Evolutionary conservation across 768 basidiomycete genomes (phyloP).

Genomic region (Tricholomella constricta): DNA sequence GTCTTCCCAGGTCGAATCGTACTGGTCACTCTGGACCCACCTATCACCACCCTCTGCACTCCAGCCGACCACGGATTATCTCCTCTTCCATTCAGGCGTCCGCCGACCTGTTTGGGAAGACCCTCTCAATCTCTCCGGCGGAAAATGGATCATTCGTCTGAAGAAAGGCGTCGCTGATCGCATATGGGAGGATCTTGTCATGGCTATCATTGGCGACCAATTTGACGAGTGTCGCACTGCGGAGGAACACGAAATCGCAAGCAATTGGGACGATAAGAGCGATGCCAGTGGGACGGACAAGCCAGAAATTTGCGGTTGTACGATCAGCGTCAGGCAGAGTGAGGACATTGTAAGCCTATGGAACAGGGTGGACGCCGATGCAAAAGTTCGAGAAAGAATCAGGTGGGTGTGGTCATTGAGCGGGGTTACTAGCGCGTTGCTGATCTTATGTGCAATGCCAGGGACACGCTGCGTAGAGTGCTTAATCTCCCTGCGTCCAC

Average conservation of each 20-base stretch:
- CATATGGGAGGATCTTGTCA: slow-evolving; percentile 86
- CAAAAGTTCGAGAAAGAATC: slow-evolving; percentile 77
- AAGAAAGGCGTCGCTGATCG: slow-evolving; percentile 90
- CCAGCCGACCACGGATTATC: slow-evolving; percentile 89
- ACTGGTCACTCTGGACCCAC: slow-evolving; percentile 94
- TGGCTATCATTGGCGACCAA: slow-evolving; percentile 88
- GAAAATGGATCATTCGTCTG: slow-evolving; percentile 94
- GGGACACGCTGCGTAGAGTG: slow-evolving; percentile 78
- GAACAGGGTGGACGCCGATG: slow-evolving; percentile 83
- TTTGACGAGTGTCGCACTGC: slow-evolving; percentile 67
- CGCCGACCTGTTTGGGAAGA: slow-evolving; percentile 97
- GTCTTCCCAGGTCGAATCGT: slow-evolving; percentile 77
- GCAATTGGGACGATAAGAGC: slow-evolving; percentile 37
- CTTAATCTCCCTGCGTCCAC: slow-evolving; percentile 77
- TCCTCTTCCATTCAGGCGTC: slow-evolving; percentile 85
- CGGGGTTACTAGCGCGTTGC: neutral
- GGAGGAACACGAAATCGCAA: slow-evolving; percentile 27
- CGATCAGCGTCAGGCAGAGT: slow-evolving; percentile 88
- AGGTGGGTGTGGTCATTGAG: slow-evolving; percentile 53
- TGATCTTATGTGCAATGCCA: slow-evolving; percentile 32
- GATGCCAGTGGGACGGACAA: slow-evolving; percentile 46
- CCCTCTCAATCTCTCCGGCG: slow-evolving; percentile 81
- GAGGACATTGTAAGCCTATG: slow-evolving; percentile 95
- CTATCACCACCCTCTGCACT: slow-evolving; percentile 83
- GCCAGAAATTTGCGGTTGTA: slow-evolving; percentile 93